Evolutionary conservation across 2,329 filamentous ascomycete species (phyloP).

Genomic region (Fusarium abutilonis): DNA sequence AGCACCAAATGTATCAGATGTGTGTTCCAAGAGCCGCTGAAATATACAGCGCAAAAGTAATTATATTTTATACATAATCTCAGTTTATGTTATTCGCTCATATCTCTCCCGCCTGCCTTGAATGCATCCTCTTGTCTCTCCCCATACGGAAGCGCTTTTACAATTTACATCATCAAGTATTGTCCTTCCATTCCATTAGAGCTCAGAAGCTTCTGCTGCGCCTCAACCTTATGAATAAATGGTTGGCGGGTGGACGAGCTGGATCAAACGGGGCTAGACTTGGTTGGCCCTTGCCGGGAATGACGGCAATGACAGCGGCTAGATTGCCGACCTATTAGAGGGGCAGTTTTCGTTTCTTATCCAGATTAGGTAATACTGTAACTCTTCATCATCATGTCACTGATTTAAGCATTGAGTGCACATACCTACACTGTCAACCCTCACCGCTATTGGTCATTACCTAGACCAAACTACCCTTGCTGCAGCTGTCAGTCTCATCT

Average conservation of each 20-base stretch:
- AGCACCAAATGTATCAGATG: background rate
- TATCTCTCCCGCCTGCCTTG: too few species aligned
- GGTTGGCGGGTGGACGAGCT: conserved; percentile 40
- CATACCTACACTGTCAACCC: too few species aligned
- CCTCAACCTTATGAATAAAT: conserved; percentile 7
- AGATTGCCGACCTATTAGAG: background rate
- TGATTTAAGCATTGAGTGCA: too few species aligned
- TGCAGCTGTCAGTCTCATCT: conserved; percentile 33
- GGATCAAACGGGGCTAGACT: background rate
- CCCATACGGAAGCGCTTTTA: background rate
- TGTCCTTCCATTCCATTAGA: conserved; percentile 3
- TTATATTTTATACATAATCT: background rate
- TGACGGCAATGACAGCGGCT: conserved; percentile 21
- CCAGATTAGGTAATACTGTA: too few species aligned
- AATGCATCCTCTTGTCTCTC: background rate
- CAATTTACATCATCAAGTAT: too few species aligned
- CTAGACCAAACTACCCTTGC: conserved; percentile 29
- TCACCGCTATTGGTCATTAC: conserved; percentile 22
- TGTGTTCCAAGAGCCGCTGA: conserved; percentile 9
- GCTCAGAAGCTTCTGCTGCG: conserved; percentile 8
- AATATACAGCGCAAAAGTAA: background rate
- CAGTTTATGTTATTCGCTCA: background rate
- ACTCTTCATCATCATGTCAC: too few species aligned
- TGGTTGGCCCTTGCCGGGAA: conserved; percentile 4
- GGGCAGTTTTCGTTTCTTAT: too few species aligned